Evolutionary conservation across 1,284 basidiomycete genomes (phyloP), one percentile per base, ranked within the genome.

Genomic region (Pseudozyma thailandica): DNA sequence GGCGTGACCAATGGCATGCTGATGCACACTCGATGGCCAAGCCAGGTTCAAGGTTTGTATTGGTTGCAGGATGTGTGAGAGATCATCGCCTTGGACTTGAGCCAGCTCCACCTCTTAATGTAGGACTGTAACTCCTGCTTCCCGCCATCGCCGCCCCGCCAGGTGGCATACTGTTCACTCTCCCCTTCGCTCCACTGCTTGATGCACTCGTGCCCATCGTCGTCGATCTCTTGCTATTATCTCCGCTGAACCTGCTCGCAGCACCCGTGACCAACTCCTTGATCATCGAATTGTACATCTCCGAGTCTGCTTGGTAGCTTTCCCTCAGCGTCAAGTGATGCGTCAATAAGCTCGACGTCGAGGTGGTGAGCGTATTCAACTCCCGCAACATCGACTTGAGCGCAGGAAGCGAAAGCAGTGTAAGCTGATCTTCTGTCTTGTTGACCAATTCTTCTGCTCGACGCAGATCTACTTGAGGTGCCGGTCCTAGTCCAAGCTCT

Each of bases 241-340:
- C 45, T 28, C 57, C 50, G 27, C 64, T 57, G 20, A 78, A 50
- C 4, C 76, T 43, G 31, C 50, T 74, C 13, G 77, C 72, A 6
- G 79, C 80, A 8, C 80, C 80, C 5, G 75, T 72, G 25, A 82
- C 80, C 18, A 82, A 55, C 37, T 82, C 77, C 57, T 75, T 74
- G 62, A 82, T 82, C 66, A 81, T 79, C 26, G 69, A 71, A 18
- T 82, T 77, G 64, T 77, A 81, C 72, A 80, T 74, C 53, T 82
- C 80, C 38, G 74, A 64, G 38, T 82, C 80, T 8, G 79, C 70
- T 23, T 62, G 42, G 31, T 75, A 76, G 44, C 75, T 72, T 41
- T 82, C 80, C 44, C 80, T 59, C 42, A 79, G 38, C 46, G 73
- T 75, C 42, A 82, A 56, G 21, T 81, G 72, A 49, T 82, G 72